Evolutionary conservation across 2,329 filamentous ascomycete species (phyloP), one percentile per base, ranked within the genome.

Genomic region (Bipolaris sorokiniana): DNA sequence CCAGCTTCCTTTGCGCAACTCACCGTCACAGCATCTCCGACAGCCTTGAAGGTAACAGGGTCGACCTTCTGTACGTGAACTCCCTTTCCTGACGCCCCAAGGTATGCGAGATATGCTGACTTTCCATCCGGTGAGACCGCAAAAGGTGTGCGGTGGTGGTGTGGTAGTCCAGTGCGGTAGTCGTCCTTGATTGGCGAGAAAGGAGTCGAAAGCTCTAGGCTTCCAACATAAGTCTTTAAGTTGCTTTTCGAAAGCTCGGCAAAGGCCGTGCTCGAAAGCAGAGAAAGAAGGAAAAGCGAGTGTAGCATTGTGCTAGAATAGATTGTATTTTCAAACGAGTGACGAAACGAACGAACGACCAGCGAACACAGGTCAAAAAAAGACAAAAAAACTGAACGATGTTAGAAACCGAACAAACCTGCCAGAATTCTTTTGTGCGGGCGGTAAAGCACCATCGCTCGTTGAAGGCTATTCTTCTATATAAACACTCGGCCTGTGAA

Each of bases 121-220:
- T 82, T 82, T 58, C 84, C 84, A 68, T 87, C 81, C 2, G 85
- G 84, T 1, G 85, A 87, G 28, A 73, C 64, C n/a, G 85, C 81
- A 59, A 88, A 88, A 5, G 85, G 85, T 11, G 85, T 87, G 49
- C 85, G 82, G 44, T 85, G 83, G 69, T 88, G 85, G 64, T 88
- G 86, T 42, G 84, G 83, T 44, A 83, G 80, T 18, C 79, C 80
- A 13, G 85, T 87, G 85, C 85, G 87, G 79, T 88, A 88, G 7
- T 84, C 81, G 16, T 79, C 79, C 70, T 85, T 83, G 62, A 87
- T 77, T 5, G 85, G 84, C 65, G 84, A 82, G 74, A 87, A 87
- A 33, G 77, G 74, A 59, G 75, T 75, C 26, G 78, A 76, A n/a
- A 87, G 78, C 28, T 79, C 75, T 48, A 86, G 68, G 48, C 74